These are phyloP conservation scores for Mycothermus thermophilus DNA, from an alignment of 495 filamentous ascomycete species.

Conservation along the genomic window DNA sequence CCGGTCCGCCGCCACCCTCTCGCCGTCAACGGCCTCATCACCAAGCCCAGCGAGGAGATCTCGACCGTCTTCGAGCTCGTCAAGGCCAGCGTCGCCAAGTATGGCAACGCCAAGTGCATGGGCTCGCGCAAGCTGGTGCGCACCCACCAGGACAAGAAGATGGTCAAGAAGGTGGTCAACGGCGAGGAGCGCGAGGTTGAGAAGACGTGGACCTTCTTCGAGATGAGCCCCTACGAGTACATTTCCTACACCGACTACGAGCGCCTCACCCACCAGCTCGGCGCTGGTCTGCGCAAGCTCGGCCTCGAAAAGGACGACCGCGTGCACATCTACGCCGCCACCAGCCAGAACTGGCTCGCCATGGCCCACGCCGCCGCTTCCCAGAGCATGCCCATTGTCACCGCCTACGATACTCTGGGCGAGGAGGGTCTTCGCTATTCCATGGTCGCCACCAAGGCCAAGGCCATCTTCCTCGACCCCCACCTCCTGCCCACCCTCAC, in stretches of 20 bases:
- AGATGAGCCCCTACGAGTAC: conserved; percentile 78
- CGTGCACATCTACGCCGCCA: conserved; percentile 82
- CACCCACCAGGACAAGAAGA: conserved; percentile 84
- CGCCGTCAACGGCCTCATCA: conserved; percentile 56
- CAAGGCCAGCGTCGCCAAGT: conserved; percentile 60
- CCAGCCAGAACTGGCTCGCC: conserved; percentile 69
- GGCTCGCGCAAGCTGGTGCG: conserved; percentile 69
- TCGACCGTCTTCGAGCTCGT: conserved; percentile 81
- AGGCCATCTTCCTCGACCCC: conserved; percentile 83
- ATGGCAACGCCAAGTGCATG: conserved; percentile 77
- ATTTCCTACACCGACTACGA: conserved; percentile 83
- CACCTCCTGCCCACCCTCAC: conserved; percentile 65
- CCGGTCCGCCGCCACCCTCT: conserved; percentile 67
- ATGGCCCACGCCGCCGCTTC: conserved; percentile 41
- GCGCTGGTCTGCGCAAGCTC: conserved; percentile 64
- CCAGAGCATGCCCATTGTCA: conserved; percentile 51
- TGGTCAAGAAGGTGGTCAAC: conserved; percentile 91
- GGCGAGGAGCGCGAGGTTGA: conserved; percentile 79
- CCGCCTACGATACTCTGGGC: conserved; percentile 76
- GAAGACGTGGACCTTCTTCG: conserved; percentile 94
- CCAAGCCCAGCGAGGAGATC: conserved; percentile 48
- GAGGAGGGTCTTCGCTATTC: conserved; percentile 90
- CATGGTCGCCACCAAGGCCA: conserved; percentile 70
- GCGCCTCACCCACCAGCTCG: conserved; percentile 55
- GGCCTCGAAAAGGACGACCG: conserved; percentile 60